A percentile compares a stretch with the other conserved stretches of the same genome.
phyloP scores from a whole-genome alignment of 1,284 basidiomycete species.

The Leccinum variabile region DNA sequence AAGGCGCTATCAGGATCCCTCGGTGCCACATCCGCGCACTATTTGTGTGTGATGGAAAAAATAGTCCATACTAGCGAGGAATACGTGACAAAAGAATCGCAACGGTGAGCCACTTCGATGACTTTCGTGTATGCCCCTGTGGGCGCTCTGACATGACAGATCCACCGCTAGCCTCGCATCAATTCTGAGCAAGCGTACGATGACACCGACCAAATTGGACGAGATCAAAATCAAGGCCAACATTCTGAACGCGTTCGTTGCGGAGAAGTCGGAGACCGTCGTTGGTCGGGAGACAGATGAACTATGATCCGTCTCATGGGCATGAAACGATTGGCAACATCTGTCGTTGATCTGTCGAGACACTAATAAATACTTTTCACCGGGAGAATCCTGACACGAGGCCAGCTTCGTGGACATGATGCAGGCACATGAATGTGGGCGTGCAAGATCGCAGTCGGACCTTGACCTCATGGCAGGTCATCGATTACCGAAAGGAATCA shows the following conservation, averaged over 20 bases:
- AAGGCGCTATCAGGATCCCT: conserved; percentile 44
- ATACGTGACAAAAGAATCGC: conserved; percentile 86
- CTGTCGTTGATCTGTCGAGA: conserved; percentile 21
- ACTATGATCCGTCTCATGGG: conserved; percentile 29
- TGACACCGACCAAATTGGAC: conserved; percentile 82
- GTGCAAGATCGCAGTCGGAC: conserved; percentile 19
- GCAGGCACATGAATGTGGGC: conserved; percentile 25
- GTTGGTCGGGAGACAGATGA: conserved; percentile 38
- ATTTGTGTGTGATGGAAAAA: conserved; percentile 92
- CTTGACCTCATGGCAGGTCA: conserved; percentile 27
- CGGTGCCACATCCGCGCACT: conserved; percentile 71
- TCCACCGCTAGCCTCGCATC: conserved; percentile 50
- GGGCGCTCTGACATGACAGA: conserved; percentile 16
- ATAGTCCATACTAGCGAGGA: conserved; percentile 68
- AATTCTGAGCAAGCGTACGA: conserved; percentile 73
- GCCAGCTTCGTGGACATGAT: conserved; percentile 25
- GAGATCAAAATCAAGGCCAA: conserved; percentile 94
- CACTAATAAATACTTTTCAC: conserved; percentile 17
- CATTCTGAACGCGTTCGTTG: conserved; percentile 75
- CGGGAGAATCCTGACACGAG: conserved; percentile 22
- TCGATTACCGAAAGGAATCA: conserved; percentile 20
- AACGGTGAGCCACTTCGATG: conserved; percentile 56
- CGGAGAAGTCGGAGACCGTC: conserved; percentile 41
- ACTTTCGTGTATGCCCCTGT: neutral
- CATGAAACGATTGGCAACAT: conserved; percentile 1